Evolutionary conservation across 768 basidiomycete genomes (phyloP), one percentile per base, ranked within the genome.

Genomic region (Auriculariales sp.): DNA sequence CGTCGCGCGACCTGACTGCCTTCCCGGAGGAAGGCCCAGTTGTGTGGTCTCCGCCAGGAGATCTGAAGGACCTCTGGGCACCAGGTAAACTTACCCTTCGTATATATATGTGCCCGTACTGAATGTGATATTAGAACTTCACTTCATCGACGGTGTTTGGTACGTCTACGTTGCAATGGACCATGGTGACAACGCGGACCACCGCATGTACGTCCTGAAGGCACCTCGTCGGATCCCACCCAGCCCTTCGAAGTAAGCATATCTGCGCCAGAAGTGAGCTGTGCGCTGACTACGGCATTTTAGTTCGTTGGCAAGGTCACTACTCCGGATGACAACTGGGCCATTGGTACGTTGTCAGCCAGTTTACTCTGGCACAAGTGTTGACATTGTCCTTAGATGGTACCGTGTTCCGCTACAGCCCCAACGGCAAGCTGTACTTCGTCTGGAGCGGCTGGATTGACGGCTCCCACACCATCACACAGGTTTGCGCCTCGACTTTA

Each of bases 341-440:
- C 39, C 7, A 44, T 44, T 25, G n/a, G n/a, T n/a, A n/a, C n/a
- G n/a, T n/a, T n/a, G n/a, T n/a, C n/a, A n/a, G n/a, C n/a, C n/a
- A n/a, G n/a, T n/a, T n/a, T n/a, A n/a, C n/a, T n/a, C n/a, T n/a
- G n/a, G n/a, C n/a, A n/a, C n/a, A n/a, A n/a, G n/a, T n/a, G n/a
- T n/a, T n/a, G n/a, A n/a, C n/a, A n/a, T n/a, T n/a, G n/a, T n/a
- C n/a, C n/a, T n/a, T n/a, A n/a, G 39, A 44, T 3, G 39, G 39
- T 25, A 44, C 39, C 4, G 22, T 44, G 22, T 24, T 44, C 22
- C 39, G 27, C 22, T 44, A 44, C 39, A 25, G 10, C 22, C 39
- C 39, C 22, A 44, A 44, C 39, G 39, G 39, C 39, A 44, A 44
- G 39, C 17, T 44, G 39, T 44, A 44, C 39, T 44, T 44, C 39